Evolutionary conservation across 2,329 filamentous ascomycete genomes (phyloP).

Genomic region (Chaetomiaceae sp.): DNA sequence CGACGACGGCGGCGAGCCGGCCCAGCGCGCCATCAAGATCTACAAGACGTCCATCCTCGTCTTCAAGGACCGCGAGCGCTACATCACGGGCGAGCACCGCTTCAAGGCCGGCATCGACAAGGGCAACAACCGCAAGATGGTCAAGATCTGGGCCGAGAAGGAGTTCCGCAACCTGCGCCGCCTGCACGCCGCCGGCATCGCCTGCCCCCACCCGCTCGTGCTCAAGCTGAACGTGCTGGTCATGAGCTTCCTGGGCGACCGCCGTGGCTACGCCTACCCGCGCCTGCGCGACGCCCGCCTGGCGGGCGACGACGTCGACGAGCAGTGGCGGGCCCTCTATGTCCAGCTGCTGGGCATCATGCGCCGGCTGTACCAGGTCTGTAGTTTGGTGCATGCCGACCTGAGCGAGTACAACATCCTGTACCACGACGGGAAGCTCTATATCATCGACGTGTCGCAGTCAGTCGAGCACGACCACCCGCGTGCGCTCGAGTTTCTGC

Average conservation of each 20-base stretch:
- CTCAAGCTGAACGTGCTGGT: constrained; percentile 91
- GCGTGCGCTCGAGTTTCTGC: constrained; percentile 81
- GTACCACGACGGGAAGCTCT: constrained; percentile 75
- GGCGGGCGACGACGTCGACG: constrained; percentile 57
- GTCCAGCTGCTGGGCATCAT: constrained; percentile 80
- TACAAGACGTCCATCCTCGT: constrained; percentile 98
- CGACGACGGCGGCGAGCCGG: constrained; percentile 46
- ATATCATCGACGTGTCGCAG: constrained; percentile 96
- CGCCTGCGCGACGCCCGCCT: constrained; percentile 82
- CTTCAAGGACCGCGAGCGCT: constrained; percentile 96
- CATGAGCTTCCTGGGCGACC: constrained; percentile 88
- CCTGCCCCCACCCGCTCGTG: constrained; percentile 81
- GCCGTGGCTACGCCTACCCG: constrained; percentile 80
- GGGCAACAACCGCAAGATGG: constrained; percentile 92
- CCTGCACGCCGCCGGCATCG: constrained; percentile 76
- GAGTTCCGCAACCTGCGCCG: constrained; percentile 91
- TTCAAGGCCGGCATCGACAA: constrained; percentile 91
- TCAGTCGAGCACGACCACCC: constrained; percentile 97
- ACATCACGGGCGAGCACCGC: constrained; percentile 88
- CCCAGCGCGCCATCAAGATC: constrained; percentile 89
- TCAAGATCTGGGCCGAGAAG: constrained; percentile 98
- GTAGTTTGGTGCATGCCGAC: constrained; percentile 89
- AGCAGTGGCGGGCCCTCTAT: constrained; percentile 74
- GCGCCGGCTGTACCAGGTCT: constrained; percentile 88
- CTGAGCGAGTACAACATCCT: constrained; percentile 97